Evolutionary conservation across 495 filamentous ascomycete species (phyloP), one percentile per base, ranked within the genome.

Genomic region (Glarea lozoyensis): DNA sequence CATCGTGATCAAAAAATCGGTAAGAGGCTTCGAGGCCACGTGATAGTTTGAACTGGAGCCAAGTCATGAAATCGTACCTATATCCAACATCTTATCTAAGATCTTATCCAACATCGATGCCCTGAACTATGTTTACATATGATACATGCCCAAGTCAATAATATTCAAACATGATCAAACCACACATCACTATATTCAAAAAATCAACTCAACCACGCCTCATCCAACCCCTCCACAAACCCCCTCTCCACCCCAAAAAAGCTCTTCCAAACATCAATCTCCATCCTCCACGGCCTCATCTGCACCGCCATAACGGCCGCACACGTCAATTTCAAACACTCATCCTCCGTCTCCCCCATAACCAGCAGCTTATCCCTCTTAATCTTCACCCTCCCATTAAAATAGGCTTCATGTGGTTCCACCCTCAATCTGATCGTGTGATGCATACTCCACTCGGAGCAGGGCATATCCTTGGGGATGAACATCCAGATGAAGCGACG

Each of bases 261-360:
- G 42, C 69, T 73, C 58, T 66, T 67, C 67, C 69, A 68, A 30
- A 71, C 53, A 55, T 75, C 69, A 33, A 72, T 54, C 60, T 76
- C 70, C 42, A 65, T 49, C 32, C 64, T 53, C 69, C 69, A 73
- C 19, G 70, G 70, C 48, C 64, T 66, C 20, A 67, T 70, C 61
- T 72, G 67, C 21, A 73, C 48, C 30, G 64, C 61, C 45, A 65
- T 73, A 20, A 58, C 61, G 11, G 64, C 62, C 1, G 59, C 68
- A 9, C 54, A 59, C 12, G 52, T 58, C 27, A 62, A 57, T 32
- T 56, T 62, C 44, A 62, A 42, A 52, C 69, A 36, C 20, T 70
- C 70, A 17, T 36, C 42, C 44, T 65, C 64, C 48, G 67, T 61
- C 25, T 52, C 44, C 7, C 58, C 72, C 65, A 73, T 70, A 2